Evolutionary conservation across 345 rosid genomes (phyloP), one percentile per base, ranked within the genome.

Genomic region (Combretum micranthum): DNA sequence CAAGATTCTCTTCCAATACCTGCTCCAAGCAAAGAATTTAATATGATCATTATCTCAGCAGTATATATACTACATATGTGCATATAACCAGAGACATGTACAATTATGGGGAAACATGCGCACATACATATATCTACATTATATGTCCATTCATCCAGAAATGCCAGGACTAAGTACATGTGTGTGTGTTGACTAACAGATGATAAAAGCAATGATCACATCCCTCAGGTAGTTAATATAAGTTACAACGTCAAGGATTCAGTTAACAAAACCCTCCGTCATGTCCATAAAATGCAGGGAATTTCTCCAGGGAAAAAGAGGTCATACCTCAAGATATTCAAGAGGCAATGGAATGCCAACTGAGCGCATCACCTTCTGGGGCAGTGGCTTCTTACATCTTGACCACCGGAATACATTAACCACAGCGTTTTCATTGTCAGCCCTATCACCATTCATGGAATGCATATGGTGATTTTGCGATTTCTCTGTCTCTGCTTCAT

Each of bases 341-440:
- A 72, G 81, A 37, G 99, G 90, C 70, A 89, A 73, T 18, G 99
- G 99, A 43, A 94, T 77, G 56, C 99, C 99, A 1, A 90, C 65
- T 9, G 96, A 82, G 25, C 83, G 93, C 89, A 94, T 84, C 51
- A 81, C 67, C 67, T 84, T 87, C 73, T 94, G 95, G 1, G 91
- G 90, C 50, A 94, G 88, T 19, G 97, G 95, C 65, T 74, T 87
- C 90, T 81, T 90, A 57, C 99, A 94, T 17, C 83, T 77, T 21
- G 99, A 87, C 95, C 97, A 94, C 52, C 97, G 85, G 67, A 94
- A 94, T 43, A 81, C 85, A 56, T 94, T 97, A 2, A 84, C 66
- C 63, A 87, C 56, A 25, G 67, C 63, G 62, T 66, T 81, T 56
- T 94, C 97, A 16, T 77, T 18, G 15, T 90, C 92, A 37, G 39